Evolutionary conservation across 306 rosid species (phyloP).

Genomic region (Styphnolobium japonicum): DNA sequence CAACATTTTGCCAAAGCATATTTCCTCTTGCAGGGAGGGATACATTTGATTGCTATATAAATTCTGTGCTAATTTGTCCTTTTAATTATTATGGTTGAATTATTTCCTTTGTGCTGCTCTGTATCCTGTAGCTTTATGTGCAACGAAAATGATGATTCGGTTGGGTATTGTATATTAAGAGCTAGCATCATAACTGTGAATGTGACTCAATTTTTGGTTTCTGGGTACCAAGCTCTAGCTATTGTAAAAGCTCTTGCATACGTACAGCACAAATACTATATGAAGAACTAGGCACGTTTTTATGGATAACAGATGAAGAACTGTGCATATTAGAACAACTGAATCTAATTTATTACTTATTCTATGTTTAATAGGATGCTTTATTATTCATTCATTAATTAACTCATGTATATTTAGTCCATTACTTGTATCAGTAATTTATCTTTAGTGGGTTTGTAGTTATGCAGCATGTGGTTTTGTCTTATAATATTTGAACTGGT

Average conservation of each 20-base stretch:
- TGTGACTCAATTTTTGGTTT: not conserved
- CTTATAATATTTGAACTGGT: constrained; percentile 3
- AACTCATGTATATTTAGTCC: not conserved
- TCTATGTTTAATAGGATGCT: not conserved
- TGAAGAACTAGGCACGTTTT: not conserved
- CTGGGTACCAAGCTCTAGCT: not conserved
- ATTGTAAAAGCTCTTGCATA: not conserved
- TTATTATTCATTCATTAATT: not conserved
- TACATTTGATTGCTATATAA: not conserved
- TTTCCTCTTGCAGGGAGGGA: not conserved
- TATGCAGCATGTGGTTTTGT: not conserved
- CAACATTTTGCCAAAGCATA: not conserved
- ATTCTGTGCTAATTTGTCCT: not conserved
- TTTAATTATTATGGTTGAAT: not conserved
- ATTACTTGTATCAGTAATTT: not conserved
- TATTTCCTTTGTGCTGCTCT: not conserved
- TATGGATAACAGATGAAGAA: not conserved
- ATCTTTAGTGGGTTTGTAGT: not conserved
- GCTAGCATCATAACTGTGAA: not conserved
- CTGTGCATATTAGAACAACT: not conserved
- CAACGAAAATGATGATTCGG: not conserved
- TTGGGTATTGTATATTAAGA: not conserved
- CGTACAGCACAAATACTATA: not conserved
- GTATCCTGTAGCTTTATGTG: not conserved
- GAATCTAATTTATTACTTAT: not conserved